phyloP scores from a whole-genome alignment of 2,329 filamentous ascomycete genomes.

The Beauveria rudraprayagi region DNA sequence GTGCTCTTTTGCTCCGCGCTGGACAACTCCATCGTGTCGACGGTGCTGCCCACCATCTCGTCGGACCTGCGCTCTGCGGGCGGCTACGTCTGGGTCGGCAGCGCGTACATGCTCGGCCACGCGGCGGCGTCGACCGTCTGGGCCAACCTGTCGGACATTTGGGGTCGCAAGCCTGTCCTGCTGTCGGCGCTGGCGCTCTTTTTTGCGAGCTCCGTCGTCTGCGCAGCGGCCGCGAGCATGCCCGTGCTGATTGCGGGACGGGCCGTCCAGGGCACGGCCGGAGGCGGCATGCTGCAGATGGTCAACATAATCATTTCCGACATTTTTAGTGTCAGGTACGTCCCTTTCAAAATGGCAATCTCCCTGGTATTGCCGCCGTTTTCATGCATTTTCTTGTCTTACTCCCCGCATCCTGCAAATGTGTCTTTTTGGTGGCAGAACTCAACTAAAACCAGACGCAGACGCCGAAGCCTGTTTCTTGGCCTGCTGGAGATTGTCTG shows the following conservation, averaged over 20 bases:
- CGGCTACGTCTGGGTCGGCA: constrained; percentile 65
- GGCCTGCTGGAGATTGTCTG: constrained; percentile 59
- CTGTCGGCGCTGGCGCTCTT: constrained; percentile 39
- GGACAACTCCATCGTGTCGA: constrained; percentile 10
- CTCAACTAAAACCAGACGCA: constrained; percentile 21
- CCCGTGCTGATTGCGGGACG: constrained; percentile 38
- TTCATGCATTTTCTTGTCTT: too few relatives aligned
- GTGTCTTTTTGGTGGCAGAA: background rate
- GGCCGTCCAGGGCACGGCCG: constrained; percentile 40
- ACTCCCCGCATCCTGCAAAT: too few relatives aligned
- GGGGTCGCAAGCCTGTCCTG: constrained; percentile 44
- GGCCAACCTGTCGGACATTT: constrained; percentile 52
- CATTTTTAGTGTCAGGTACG: constrained; percentile 34
- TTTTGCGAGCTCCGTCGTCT: constrained; percentile 39
- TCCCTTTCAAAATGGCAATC: constrained; percentile 11
- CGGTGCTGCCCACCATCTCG: constrained; percentile 43
- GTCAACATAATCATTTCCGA: constrained; percentile 44
- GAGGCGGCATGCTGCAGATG: constrained; percentile 39
- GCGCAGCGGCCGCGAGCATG: constrained; percentile 36
- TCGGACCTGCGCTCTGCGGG: constrained; percentile 50
- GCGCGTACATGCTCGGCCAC: constrained; percentile 59
- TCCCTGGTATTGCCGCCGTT: too few relatives aligned
- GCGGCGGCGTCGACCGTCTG: constrained; percentile 55
- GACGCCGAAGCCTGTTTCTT: constrained; percentile 41
- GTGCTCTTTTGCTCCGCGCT: constrained; percentile 10